Percentiles rank a stretch among this genome's conserved stretches.
Conservation (phyloP, 225 moss, liverwort and hornwort genomes). For the Takakia lepidozioides region DNA sequence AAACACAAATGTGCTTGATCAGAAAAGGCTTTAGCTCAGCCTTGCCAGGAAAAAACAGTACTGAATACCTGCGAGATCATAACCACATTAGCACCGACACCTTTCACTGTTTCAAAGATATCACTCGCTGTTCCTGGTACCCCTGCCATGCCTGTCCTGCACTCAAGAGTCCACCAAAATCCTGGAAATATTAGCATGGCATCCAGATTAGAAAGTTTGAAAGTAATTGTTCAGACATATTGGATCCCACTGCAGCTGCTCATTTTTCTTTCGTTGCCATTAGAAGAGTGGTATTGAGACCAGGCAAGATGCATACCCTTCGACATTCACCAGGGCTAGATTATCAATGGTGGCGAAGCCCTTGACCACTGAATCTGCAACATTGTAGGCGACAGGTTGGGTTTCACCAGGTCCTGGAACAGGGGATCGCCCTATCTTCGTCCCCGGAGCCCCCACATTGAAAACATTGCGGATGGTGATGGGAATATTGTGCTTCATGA, state of each 20-base stretch:
- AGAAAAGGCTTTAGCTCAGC: too few species aligned
- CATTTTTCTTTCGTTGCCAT: too few species aligned
- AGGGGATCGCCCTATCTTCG: slow-evolving; percentile 59
- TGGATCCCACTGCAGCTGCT: too few species aligned
- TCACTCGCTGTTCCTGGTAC: slow-evolving; percentile 97
- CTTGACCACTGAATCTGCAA: slow-evolving; percentile 60
- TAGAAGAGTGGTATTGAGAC: too few species aligned
- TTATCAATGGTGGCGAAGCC: slow-evolving; percentile 96
- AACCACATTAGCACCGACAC: slow-evolving; percentile 88
- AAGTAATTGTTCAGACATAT: too few species aligned
- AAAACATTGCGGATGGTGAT: slow-evolving; percentile 86
- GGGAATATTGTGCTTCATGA: slow-evolving; percentile 84
- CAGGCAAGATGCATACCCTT: slow-evolving; percentile 47
- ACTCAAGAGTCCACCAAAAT: too few species aligned
- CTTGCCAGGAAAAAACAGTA: too few species aligned
- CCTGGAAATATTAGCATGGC: too few species aligned
- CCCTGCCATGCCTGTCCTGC: slow-evolving; percentile 99
- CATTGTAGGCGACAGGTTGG: slow-evolving; percentile 15
- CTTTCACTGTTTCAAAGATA: slow-evolving; percentile 88
- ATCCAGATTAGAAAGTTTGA: too few species aligned
- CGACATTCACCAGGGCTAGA: slow-evolving; percentile 88
- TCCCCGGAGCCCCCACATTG: slow-evolving; percentile 69
- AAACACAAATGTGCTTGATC: too few species aligned
- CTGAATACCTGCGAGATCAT: slow-evolving; percentile 99
- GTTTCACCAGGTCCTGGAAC: slow-evolving; percentile 20